Evolutionary conservation across 1,284 basidiomycete species (phyloP).

Genomic region (Cystobasidium pallidum): DNA sequence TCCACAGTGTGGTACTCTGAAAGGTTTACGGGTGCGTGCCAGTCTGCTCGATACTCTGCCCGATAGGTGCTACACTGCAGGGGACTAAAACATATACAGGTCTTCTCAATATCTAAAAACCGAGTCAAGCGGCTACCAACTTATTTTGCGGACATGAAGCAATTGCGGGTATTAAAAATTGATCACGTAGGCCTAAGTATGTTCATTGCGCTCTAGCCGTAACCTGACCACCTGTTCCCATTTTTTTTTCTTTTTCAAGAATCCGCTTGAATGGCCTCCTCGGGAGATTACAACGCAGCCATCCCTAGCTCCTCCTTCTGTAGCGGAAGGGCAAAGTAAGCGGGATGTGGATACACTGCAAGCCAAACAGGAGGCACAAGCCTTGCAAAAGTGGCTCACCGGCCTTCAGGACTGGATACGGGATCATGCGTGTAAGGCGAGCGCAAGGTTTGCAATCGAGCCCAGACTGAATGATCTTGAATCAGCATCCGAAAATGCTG

Average conservation of each 20-base stretch:
- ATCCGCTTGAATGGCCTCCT: slow-evolving; percentile 83
- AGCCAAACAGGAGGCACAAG: slow-evolving; percentile 55
- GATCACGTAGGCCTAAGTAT: slow-evolving; percentile 62
- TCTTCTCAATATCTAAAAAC: slow-evolving; percentile 80
- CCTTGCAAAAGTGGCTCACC: slow-evolving; percentile 65
- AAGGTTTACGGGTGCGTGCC: slow-evolving; percentile 74
- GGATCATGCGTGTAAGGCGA: slow-evolving; percentile 49
- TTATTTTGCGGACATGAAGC: slow-evolving; percentile 74
- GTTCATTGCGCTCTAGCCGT: too few species aligned
- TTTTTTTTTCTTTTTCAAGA: slow-evolving; percentile 18
- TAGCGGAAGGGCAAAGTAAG: slow-evolving; percentile 54
- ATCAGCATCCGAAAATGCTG: background rate
- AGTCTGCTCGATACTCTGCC: too few species aligned
- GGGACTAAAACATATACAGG: slow-evolving; percentile 71
- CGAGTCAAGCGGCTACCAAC: slow-evolving; percentile 75
- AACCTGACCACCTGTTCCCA: too few species aligned
- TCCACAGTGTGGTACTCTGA: slow-evolving; percentile 74
- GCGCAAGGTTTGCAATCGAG: background rate
- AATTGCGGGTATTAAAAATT: slow-evolving; percentile 78
- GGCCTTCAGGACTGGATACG: slow-evolving; percentile 73
- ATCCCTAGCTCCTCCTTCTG: slow-evolving; percentile 12
- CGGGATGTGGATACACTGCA: slow-evolving; percentile 64
- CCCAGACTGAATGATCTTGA: background rate
- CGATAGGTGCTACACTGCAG: too few species aligned
- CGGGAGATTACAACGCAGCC: slow-evolving; percentile 52